Evolutionary conservation across 148 eudicot genomes (phyloP).

Genomic region (Pouteria glomerata): DNA sequence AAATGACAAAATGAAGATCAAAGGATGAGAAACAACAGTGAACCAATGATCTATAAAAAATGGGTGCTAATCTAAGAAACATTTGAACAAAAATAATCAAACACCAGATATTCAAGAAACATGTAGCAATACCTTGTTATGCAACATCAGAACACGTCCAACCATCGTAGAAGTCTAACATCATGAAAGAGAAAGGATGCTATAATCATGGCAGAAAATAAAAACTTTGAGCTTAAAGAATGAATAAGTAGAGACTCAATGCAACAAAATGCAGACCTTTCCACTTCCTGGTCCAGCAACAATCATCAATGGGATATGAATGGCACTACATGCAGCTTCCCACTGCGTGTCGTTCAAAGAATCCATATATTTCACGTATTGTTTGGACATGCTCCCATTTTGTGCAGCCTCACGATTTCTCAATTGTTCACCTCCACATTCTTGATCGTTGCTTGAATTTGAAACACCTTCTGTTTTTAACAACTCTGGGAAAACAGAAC

Average conservation of each 20-base stretch:
- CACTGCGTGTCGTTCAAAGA: constrained; percentile 69
- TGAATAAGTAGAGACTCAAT: not conserved
- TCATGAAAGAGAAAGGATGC: constrained; percentile 6
- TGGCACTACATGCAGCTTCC: constrained; percentile 83
- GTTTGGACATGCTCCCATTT: constrained; percentile 45
- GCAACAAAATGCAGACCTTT: constrained; percentile 45
- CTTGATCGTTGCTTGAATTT: constrained; percentile 19
- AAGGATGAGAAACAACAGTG: constrained; percentile 8
- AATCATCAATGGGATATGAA: constrained; percentile 76
- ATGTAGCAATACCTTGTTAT: constrained; percentile 53
- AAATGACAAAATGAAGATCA: not conserved
- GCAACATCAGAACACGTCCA: constrained; percentile 84
- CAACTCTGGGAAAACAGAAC: constrained; percentile 16
- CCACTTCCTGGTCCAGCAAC: constrained; percentile 99
- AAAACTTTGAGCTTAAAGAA: not conserved
- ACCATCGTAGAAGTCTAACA: constrained; percentile 96
- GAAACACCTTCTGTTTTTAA: constrained; percentile 22
- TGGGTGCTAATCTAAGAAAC: not conserved
- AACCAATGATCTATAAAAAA: not conserved
- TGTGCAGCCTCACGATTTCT: constrained; percentile 14
- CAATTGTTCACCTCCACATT: constrained; percentile 14
- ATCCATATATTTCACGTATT: constrained; percentile 57
- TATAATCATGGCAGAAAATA: constrained; percentile 5
- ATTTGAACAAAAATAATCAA: not conserved
- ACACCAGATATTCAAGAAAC: not conserved